Conservation (phyloP, 2,329 filamentous ascomycete species). For the Alternaria postmessia region DNA sequence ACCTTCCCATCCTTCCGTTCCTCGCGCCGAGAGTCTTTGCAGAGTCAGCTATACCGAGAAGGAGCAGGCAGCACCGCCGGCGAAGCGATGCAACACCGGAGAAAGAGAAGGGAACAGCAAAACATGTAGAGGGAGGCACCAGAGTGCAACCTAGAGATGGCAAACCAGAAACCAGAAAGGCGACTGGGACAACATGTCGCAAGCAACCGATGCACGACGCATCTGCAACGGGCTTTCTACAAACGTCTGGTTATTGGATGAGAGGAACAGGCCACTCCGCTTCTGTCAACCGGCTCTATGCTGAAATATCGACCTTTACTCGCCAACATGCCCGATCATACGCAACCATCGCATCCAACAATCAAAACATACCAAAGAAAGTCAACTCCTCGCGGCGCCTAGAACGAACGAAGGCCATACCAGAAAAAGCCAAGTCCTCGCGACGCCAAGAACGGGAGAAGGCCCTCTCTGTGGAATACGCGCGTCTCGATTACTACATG, state of each 20-base stretch:
- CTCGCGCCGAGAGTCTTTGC: slow-evolving; percentile 50
- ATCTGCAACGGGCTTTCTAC: slow-evolving; percentile 9
- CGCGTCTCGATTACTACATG: slow-evolving; percentile 21
- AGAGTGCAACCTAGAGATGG: background rate
- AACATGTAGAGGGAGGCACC: background rate
- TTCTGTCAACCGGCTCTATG: slow-evolving; percentile 28
- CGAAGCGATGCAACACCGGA: slow-evolving; percentile 17
- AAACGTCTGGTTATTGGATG: background rate
- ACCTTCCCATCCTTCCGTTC: slow-evolving; percentile 48
- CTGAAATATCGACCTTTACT: slow-evolving; percentile 35
- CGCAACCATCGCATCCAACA: slow-evolving; percentile 6
- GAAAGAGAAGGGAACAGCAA: slow-evolving; percentile 19
- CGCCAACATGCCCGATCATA: slow-evolving; percentile 22
- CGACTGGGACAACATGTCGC: background rate
- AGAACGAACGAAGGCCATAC: background rate
- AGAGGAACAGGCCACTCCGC: background rate
- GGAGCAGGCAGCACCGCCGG: slow-evolving; percentile 20
- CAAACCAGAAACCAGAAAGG: background rate
- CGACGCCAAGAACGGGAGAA: slow-evolving; percentile 7
- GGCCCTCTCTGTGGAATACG: slow-evolving; percentile 13
- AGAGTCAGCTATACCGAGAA: slow-evolving; percentile 27
- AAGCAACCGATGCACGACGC: background rate
- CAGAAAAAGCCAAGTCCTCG: background rate
- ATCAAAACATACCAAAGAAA: background rate
- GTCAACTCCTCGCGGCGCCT: background rate